Evolutionary conservation across 192 early-diverging fungal genomes (phyloP).

Genomic region (Powellomyces hirtus): DNA sequence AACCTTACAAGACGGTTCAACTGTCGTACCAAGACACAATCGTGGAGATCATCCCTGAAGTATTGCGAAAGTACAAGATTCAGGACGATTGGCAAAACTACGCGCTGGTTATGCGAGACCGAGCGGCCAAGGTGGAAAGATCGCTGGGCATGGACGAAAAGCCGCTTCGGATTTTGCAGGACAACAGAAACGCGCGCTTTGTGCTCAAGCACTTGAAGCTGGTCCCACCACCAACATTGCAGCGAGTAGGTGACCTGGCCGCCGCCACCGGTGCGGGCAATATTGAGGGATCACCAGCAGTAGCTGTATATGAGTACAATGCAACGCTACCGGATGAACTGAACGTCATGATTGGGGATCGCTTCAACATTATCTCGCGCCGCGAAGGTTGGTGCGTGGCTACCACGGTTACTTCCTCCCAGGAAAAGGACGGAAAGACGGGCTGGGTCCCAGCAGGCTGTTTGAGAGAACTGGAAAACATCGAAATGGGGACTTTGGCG

Average conservation of each 20-base stretch:
- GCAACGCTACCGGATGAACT: slow-evolving; percentile 60
- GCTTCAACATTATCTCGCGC: slow-evolving; percentile 54
- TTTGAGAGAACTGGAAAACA: not conserved
- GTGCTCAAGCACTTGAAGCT: not conserved
- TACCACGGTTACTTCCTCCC: not conserved
- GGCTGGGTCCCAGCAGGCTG: slow-evolving; percentile 59
- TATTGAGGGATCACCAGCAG: slow-evolving; percentile 24
- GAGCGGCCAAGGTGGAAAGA: slow-evolving; percentile 51
- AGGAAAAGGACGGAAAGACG: slow-evolving; percentile 46
- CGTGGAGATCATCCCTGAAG: slow-evolving; percentile 78
- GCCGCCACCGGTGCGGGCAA: not conserved
- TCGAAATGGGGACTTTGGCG: too few species aligned
- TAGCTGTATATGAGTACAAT: slow-evolving; percentile 63
- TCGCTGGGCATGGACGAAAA: slow-evolving; percentile 75
- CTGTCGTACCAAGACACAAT: slow-evolving; percentile 79
- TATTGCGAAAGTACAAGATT: slow-evolving; percentile 91
- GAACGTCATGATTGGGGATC: slow-evolving; percentile 60
- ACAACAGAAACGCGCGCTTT: not conserved
- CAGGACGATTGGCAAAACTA: slow-evolving; percentile 83
- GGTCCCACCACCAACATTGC: not conserved
- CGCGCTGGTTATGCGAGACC: slow-evolving; percentile 68
- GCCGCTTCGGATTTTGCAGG: slow-evolving; percentile 50
- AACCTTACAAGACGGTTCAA: slow-evolving; percentile 84
- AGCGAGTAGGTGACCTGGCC: not conserved
- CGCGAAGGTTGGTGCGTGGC: slow-evolving; percentile 62